Conservation (phyloP, 495 filamentous ascomycete species). For the Aspergillus sclerotioniger region DNA sequence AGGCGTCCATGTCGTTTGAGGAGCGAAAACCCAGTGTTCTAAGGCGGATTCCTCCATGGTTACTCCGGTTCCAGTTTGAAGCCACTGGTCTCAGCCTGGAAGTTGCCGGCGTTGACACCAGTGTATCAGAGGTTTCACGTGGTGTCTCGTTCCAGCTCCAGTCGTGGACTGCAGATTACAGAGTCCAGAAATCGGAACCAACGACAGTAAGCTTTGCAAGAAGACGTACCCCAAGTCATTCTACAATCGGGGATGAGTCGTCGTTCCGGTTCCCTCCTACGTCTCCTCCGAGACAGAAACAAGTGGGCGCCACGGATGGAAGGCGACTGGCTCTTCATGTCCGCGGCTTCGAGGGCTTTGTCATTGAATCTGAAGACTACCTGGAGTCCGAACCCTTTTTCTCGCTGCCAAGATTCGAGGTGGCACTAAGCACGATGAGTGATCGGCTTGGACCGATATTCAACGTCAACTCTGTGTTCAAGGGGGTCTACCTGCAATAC, state of each 20-base stretch:
- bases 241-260: conserved; percentile 50
- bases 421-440: conserved; percentile 78
- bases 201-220: conserved; percentile 53
- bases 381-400: conserved; percentile 85
- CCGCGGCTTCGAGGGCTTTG: conserved; percentile 80
- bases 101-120: conserved; percentile 80
- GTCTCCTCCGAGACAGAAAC: conserved; percentile 57
- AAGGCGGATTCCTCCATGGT: conserved; percentile 76
- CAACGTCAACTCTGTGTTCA: conserved; percentile 78
- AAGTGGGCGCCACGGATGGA: conserved; percentile 69
- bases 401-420: conserved; percentile 80
- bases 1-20: conserved; percentile 47
- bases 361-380: conserved; percentile 80
- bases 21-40: conserved; percentile 63
- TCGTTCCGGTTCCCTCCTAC: conserved; percentile 57
- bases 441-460: conserved; percentile 84
- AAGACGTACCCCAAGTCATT: conserved; percentile 57
- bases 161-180: conserved; percentile 89
- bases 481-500: conserved; percentile 78
- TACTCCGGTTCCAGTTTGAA: conserved; percentile 78
- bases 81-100: conserved; percentile 87
- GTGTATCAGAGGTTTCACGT: conserved; percentile 72
- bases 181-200: conserved; percentile 70
- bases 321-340: conserved; percentile 77
- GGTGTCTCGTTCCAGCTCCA: conserved; percentile 85